These are phyloP conservation scores for Psophocarpus tetragonolobus DNA, from an alignment of 306 rosid genomes.

Conservation along the genomic window DNA sequence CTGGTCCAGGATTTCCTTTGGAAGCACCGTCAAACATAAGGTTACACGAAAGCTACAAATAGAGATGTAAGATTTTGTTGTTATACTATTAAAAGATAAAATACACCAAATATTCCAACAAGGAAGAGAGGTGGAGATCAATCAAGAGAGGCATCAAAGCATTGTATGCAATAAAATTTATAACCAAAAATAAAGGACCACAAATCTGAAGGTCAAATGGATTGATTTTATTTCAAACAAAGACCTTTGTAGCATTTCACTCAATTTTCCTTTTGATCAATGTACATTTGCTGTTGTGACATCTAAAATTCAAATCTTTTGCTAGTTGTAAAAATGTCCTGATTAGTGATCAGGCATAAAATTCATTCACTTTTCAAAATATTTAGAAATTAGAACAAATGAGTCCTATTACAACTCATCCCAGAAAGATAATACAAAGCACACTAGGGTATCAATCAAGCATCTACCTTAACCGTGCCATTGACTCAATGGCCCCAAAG, in stretches of 20 bases:
- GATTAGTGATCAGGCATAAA: not conserved
- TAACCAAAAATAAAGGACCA: too few species aligned
- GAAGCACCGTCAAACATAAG: conserved; percentile 88
- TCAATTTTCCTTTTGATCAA: not conserved
- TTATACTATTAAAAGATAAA: not conserved
- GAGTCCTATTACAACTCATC: not conserved
- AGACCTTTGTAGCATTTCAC: not conserved
- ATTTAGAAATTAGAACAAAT: not conserved
- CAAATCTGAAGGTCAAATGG: too few species aligned
- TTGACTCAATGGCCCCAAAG: not conserved
- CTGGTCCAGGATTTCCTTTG: conserved; percentile 92
- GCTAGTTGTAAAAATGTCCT: not conserved
- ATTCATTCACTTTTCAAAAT: not conserved
- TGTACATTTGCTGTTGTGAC: not conserved
- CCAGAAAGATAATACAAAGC: not conserved
- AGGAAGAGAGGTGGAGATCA: not conserved
- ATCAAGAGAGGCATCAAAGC: conserved; percentile 13
- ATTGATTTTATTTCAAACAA: too few species aligned
- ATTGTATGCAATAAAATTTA: conserved; percentile 1
- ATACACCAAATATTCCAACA: not conserved
- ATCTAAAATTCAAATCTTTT: not conserved
- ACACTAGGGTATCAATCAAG: not conserved
- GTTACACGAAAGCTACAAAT: conserved; percentile 62
- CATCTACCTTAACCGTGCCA: not conserved
- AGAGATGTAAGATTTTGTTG: conserved; percentile 3